Base-by-base conservation (phyloP, 2,329 filamentous ascomycete species). In the Samsoniella hepiali region DNA sequence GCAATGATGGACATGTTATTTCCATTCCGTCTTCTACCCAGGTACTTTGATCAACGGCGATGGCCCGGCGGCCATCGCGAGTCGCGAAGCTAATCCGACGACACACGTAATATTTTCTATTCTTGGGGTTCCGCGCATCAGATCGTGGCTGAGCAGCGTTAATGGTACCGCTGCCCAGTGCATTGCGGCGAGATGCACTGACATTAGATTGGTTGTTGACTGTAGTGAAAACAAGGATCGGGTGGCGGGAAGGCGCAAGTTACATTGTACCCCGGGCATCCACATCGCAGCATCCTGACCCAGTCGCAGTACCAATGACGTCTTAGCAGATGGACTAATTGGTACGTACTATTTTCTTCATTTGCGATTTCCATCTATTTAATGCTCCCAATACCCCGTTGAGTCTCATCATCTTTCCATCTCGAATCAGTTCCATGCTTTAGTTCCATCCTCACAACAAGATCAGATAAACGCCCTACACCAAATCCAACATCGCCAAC, bases 41-140 rank as follows among this genome's bases (percentile, higher is more conserved):
- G 38, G 27, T 31, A 44, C 53, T 44, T 31, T 27, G 56, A 38
- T 31, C 56, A 49, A 49, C 56, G 2, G 56, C 44, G 56, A 58
- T 38, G 44, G 32, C n/a, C 56, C 56, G 56, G 32, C 29, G n/a
- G 15, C 15, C 38, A 44, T 47, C 56, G 56, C 44, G n/a, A 49
- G 13, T 17, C 13, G 42, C 31, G 1, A 58, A 29, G 42, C 32
- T 38, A 49, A 58, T 45, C 56, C 44, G 56, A 58, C 56, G 47
- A 53, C 47, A 50, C 58, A 60, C 58, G 58, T 60, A 60, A 53
- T 53, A 53, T 51, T 22, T 51, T 60, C 58, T 60, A 60, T 60
- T 60, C 58, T 60, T 40, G 58, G 58, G 32, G 5, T 7, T 15
- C 27, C 44, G 22, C 32, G 44, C 42, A 45, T 49, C 31, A 49